Conservation (phyloP, 164 flowering plant genomes). For the Magnolia changhungtana region DNA sequence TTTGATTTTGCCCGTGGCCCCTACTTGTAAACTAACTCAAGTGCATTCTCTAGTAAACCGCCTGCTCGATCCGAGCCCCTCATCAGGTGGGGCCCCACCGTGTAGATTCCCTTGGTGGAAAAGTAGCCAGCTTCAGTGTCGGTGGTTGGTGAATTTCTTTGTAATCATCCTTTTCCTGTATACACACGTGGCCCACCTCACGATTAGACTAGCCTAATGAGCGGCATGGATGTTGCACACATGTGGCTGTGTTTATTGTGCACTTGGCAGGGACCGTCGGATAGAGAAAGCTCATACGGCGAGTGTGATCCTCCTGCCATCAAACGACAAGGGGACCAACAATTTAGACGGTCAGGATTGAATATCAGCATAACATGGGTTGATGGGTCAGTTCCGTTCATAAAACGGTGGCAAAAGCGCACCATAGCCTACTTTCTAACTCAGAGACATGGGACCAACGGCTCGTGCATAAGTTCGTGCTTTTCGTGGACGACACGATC, state of each 20-base stretch:
- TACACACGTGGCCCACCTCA: background rate
- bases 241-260: background rate
- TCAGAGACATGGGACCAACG: conserved; percentile 37
- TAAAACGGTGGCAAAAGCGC: background rate
- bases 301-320: too few relatives aligned
- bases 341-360: background rate
- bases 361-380: background rate
- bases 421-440: background rate
- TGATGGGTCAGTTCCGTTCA: background rate
- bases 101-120: too few relatives aligned
- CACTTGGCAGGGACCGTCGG: background rate
- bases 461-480: conserved; percentile 49
- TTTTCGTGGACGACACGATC: conserved; percentile 84
- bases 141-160: too few relatives aligned
- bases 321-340: background rate
- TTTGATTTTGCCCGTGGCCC: too few relatives aligned
- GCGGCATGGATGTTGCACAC: background rate
- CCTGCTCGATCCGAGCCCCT: too few relatives aligned
- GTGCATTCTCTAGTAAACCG: too few relatives aligned
- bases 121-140: too few relatives aligned
- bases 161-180: background rate
- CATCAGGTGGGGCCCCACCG: too few relatives aligned
- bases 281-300: background rate
- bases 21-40: too few relatives aligned
- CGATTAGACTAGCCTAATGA: background rate